These are phyloP conservation scores for Talaromyces stipitatus DNA, from an alignment of 495 filamentous ascomycete species.

Conservation along the genomic window DNA sequence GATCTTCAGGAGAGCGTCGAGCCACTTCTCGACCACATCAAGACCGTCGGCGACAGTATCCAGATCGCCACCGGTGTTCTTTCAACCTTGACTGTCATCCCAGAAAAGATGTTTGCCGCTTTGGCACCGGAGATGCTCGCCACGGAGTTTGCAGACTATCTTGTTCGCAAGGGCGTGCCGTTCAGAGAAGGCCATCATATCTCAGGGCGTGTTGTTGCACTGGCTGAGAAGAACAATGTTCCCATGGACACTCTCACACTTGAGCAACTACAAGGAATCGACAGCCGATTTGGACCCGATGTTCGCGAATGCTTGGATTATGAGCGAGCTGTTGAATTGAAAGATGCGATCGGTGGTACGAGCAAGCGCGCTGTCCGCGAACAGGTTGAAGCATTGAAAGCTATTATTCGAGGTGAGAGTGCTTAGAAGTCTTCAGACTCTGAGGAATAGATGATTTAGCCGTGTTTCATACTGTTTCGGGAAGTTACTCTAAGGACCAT, in stretches of 20 bases:
- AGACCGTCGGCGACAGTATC: constrained; percentile 78
- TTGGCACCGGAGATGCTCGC: constrained; percentile 70
- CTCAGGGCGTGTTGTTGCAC: constrained; percentile 68
- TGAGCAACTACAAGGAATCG: constrained; percentile 64
- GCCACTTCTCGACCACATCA: constrained; percentile 79
- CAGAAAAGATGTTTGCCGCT: constrained; percentile 71
- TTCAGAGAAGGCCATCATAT: constrained; percentile 83
- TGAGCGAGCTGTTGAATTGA: constrained; percentile 78
- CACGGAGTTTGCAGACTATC: constrained; percentile 83
- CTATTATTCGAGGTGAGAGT: constrained; percentile 6
- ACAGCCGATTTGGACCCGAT: constrained; percentile 68
- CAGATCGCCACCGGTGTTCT: constrained; percentile 78
- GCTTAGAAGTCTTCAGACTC: not conserved
- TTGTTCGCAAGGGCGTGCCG: constrained; percentile 80
- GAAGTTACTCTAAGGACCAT: not conserved
- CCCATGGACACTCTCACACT: constrained; percentile 72
- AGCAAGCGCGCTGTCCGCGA: constrained; percentile 65
- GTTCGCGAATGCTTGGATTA: constrained; percentile 72
- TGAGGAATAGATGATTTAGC: not conserved
- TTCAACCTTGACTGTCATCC: constrained; percentile 55
- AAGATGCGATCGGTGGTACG: constrained; percentile 74
- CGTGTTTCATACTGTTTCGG: not conserved
- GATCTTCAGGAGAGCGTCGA: constrained; percentile 88
- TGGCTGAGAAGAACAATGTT: constrained; percentile 59
- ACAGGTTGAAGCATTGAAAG: constrained; percentile 68